Evolutionary conservation across 148 eudicot genomes (phyloP).

Genomic region (Cornus florida): DNA sequence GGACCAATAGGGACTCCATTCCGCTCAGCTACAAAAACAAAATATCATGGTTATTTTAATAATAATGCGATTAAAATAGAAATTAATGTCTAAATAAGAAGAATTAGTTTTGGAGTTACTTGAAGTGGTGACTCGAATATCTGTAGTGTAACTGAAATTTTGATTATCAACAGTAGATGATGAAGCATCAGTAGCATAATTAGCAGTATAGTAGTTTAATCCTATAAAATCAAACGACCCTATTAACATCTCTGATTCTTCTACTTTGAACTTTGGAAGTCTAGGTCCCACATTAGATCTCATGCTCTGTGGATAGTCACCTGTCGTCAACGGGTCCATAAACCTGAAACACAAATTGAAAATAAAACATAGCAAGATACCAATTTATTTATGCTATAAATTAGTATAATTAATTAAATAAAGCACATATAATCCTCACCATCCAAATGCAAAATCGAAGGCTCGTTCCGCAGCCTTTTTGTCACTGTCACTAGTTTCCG

Average conservation of each 20-base stretch:
- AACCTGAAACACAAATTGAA: constrained; percentile 19
- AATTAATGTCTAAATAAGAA: no score
- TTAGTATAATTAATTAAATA: no score
- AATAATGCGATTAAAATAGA: no score
- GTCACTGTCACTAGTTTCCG: constrained; percentile 18
- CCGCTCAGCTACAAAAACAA: no score
- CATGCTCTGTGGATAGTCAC: constrained; percentile 23
- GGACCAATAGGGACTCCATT: no score
- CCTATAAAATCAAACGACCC: constrained; percentile 56
- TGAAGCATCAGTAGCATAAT: constrained; percentile 23
- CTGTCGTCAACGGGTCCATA: constrained; percentile 29
- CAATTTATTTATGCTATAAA: neutral
- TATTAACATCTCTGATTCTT: constrained; percentile 22
- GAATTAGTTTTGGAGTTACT: no score
- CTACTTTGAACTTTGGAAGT: constrained; percentile 29
- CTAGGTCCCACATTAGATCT: constrained; percentile 14
- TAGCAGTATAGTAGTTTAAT: constrained; percentile 49
- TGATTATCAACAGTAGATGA: no score
- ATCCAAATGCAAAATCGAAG: constrained; percentile 52
- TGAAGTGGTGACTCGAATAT: no score
- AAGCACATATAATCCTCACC: constrained; percentile 26
- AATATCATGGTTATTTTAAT: no score
- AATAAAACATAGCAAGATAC: neutral
- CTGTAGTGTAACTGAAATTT: no score
- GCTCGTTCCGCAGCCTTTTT: constrained; percentile 35